Evolutionary conservation across 495 filamentous ascomycete genomes (phyloP), one percentile per base, ranked within the genome.

Genomic region (Podospora sp.): DNA sequence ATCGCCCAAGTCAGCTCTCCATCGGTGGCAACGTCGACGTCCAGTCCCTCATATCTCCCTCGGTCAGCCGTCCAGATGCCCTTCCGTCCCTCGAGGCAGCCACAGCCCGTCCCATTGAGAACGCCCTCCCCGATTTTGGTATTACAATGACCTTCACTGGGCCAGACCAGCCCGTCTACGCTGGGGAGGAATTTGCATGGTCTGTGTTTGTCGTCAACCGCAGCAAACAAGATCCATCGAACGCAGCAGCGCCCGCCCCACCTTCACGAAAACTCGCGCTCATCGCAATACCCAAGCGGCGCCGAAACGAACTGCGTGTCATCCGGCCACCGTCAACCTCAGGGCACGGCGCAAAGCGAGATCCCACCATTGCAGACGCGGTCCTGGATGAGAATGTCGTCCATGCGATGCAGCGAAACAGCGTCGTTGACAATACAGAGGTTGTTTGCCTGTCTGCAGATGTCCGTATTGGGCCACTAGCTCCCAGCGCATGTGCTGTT

Each of bases 121-220:
- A 85, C 25, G 71, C 81, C 22, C 40, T 81, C 53, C 80, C 80
- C 1, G 88, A 90, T 70, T 83, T 91, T 55, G 91, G 91, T 9
- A 85, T 95, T 53, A 92, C 89, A 6, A 84, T 95, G 66, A 93
- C 93, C 21, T 82, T 84, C 62, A 87, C 87, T 11, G 89, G 86
- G 0, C 91, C 91, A 11, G 73, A 77, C 14, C 71, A 74, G 22
- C 75, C 79, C 58, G 75, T 78, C 16, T 81, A 84, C 58, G 86
- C 92, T 2, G 92, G 93, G 4, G 86, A 92, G 49, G 84, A 87
- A 14, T 97, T 98, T 75, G 78, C 81, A n/a, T 97, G 94, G 94
- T 84, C 86, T 50, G 86, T 97, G 21, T 93, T 97, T 73, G 88
- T 98, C 22, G 90, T 97, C 60, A 98, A 98, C 76, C 90, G 91